Base-by-base conservation (phyloP, 768 basidiomycete genomes). In the Lentinula lateritia region DNA sequence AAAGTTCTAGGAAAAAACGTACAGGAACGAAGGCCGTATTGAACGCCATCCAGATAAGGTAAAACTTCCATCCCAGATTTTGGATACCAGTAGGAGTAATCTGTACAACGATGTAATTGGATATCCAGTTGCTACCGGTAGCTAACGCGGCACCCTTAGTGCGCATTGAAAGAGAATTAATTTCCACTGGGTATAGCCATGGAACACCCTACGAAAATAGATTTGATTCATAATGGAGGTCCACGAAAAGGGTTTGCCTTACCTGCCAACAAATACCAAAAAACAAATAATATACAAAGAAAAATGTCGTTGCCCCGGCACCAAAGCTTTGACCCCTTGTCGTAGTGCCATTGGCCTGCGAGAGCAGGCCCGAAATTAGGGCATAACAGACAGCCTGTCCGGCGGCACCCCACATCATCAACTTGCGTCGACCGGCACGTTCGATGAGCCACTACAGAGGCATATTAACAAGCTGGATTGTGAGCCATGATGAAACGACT, bases 211-310 rank as follows among this genome's bases (percentile, higher is more conserved):
- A 32, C 20, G 15, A 23, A 41, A 32, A 53, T 20, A 1, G 10
- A 9, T 55, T 20, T 35, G 38, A 46, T 54, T 15, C 57, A 39
- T 15, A 23, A 32, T 52, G 52, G n/a, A 12, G 5, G 3, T 48
- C n/a, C 32, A 43, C 15, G 5, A 53, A 41, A 16, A 13, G 5
- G 20, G 43, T 16, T 15, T 3, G 4, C 52, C 70, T 66, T 53
- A 78, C 80, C 78, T 81, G 81, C 81, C 81, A 82, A 61, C 79
- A 80, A 43, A 82, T 75, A 6, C 80, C 80, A 65, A 81, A 82
- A 69, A 80, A 80, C 0, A 82, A 66, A 55, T 82, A 81, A 64
- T 82, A 82, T 9, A 78, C 60, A 64, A 82, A 82, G 69, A 82
- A 81, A 63, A 82, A 82, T 3, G 75, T 70, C 0, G 79, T 81